Evolutionary conservation across 2,329 filamentous ascomycete species (phyloP).

Genomic region (Colletotrichum truncatum): DNA sequence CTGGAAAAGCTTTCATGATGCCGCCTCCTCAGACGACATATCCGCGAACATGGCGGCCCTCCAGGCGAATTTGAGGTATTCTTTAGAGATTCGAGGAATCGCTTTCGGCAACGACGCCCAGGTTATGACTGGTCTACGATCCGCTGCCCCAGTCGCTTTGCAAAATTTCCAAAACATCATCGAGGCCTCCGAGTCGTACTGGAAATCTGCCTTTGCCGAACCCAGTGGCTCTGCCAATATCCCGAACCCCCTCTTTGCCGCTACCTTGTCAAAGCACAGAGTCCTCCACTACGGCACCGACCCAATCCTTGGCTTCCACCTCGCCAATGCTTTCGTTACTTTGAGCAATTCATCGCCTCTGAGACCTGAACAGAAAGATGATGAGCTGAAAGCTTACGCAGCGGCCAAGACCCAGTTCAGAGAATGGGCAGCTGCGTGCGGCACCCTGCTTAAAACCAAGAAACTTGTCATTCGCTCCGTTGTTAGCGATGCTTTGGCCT

Average conservation of each 20-base stretch:
- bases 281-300: slow-evolving; percentile 58
- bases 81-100: background rate
- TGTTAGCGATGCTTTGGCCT: slow-evolving; percentile 57
- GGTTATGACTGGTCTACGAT: slow-evolving; percentile 43
- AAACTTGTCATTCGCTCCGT: slow-evolving; percentile 53
- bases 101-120: slow-evolving; percentile 32
- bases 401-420: slow-evolving; percentile 55
- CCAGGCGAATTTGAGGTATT: slow-evolving; percentile 1
- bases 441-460: slow-evolving; percentile 41
- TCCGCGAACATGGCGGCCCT: background rate
- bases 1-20: slow-evolving; percentile 12
- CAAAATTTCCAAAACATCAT: slow-evolving; percentile 35
- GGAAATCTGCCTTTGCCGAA: slow-evolving; percentile 44
- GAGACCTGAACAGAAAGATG: slow-evolving; percentile 31
- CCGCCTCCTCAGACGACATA: background rate
- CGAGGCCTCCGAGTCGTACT: slow-evolving; percentile 41
- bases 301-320: slow-evolving; percentile 65
- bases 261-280: slow-evolving; percentile 42
- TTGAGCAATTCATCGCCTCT: slow-evolving; percentile 51
- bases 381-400: slow-evolving; percentile 36
- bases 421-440: slow-evolving; percentile 50
- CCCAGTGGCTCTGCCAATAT: slow-evolving; percentile 23
- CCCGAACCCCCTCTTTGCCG: slow-evolving; percentile 53
- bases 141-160: slow-evolving; percentile 47
- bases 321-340: slow-evolving; percentile 56